Evolutionary conservation across 257 asterid genomes (phyloP), one percentile per base, ranked within the genome.

Genomic region (Capsicum baccatum): DNA sequence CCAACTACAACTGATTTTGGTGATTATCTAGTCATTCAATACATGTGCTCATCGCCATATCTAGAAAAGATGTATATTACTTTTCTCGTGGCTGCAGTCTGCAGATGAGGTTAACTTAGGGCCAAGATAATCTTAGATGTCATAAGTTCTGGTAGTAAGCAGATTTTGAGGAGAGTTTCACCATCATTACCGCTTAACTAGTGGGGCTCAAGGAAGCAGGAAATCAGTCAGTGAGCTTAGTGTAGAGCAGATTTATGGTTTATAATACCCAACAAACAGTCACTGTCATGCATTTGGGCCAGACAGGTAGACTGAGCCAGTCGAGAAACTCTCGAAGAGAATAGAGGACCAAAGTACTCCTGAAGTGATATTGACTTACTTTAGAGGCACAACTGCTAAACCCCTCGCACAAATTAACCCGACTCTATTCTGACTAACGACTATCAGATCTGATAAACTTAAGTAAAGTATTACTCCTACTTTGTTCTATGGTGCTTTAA

Each of bases 401-500:
- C 39, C 60, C 42, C 60, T 21, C 19, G 19, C 12, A 74, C 60
- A 74, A 14, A 21, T 48, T 74, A 44, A 74, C 42, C 19, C 21
- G 44, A 19, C 59, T 19, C 60, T 74, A 11, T 73, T 74, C 44
- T 74, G 58, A 21, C 58, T 74, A 52, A 11, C 60, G 58, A 21
- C 58, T 74, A 52, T 19, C 60, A 14, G 48, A 50, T 74, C 79
- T 21, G 80, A 74, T 55, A 50, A 76, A 52, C 63, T 52, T 21
- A 52, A 76, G 63, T 42, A 14, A 73, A 19, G 12, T 74, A 50
- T 26, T 76, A 33, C 47, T 52, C 14, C n/a, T 13, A 62, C 6
- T 13, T 52, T 76, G 81, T 68, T 21, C n/a, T 21, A 21, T 19
- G 80, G 60, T 76, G 81, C 9, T 16, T 16, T 21, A 76, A 76